phyloP scores from a whole-genome alignment of 23 red algal species.

The Gracilaria caudata region DNA sequence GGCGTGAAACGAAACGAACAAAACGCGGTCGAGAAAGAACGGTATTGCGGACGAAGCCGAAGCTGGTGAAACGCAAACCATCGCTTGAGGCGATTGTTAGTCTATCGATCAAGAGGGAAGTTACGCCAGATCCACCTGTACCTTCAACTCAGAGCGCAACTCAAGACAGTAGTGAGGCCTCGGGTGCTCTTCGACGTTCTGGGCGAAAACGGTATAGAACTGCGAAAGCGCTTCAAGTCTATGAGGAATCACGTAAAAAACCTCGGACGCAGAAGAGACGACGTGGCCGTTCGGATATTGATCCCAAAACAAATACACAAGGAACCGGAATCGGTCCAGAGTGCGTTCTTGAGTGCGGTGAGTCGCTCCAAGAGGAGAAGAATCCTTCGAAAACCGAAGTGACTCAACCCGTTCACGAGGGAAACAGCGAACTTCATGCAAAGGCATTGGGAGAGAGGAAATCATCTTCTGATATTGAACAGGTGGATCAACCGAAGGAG shows the following conservation, averaged over 20 bases:
- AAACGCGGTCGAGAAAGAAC: not conserved
- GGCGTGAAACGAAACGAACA: not conserved
- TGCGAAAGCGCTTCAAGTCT: constrained; percentile 5
- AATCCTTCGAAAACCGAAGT: not conserved
- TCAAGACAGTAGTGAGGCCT: constrained; percentile 8
- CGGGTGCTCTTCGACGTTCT: constrained; percentile 13
- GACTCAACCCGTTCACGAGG: not conserved
- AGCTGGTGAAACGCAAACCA: not conserved
- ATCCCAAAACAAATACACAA: not conserved
- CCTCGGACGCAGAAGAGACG: not conserved
- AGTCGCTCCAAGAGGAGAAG: not conserved
- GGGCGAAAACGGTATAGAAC: constrained; percentile 21
- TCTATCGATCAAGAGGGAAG: not conserved
- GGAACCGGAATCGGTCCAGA: not conserved
- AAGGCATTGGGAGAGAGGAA: not conserved
- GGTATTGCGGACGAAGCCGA: not conserved
- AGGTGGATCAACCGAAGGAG: not conserved
- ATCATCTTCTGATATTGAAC: not conserved
- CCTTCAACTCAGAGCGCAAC: not conserved
- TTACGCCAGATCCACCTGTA: constrained; percentile 19
- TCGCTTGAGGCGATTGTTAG: not conserved
- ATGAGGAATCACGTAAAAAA: not conserved
- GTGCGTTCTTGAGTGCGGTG: not conserved
- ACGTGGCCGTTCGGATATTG: too few relatives aligned
- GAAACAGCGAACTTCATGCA: not conserved